These are phyloP conservation scores for Nyssa sinensis DNA, from an alignment of 148 eudicot species.

Conservation along the genomic window DNA sequence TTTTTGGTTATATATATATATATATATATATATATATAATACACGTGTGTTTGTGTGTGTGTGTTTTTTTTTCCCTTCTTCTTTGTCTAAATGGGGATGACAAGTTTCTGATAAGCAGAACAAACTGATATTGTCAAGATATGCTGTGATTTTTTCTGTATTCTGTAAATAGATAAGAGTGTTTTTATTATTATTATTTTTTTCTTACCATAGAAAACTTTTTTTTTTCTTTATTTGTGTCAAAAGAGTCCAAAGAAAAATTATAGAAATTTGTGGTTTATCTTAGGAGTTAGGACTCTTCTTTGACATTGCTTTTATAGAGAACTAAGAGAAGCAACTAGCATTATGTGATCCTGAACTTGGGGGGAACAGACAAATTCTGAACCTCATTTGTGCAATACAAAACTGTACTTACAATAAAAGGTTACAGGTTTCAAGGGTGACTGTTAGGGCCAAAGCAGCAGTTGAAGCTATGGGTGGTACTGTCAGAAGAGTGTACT, in stretches of 20 bases:
- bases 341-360: too few species aligned
- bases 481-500: conserved; percentile 83
- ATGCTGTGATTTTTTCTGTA: background rate
- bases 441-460: conserved; percentile 75
- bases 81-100: background rate
- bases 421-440: conserved; percentile 51
- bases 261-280: too few species aligned
- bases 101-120: background rate
- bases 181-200: background rate
- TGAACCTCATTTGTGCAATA: background rate
- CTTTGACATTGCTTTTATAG: too few species aligned
- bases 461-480: conserved; percentile 96
- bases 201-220: too few species aligned
- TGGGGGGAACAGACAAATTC: too few species aligned
- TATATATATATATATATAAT: too few species aligned
- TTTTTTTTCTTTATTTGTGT: too few species aligned
- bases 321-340: too few species aligned
- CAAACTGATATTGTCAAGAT: background rate
- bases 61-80: background rate
- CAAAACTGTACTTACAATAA: background rate
- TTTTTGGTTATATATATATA: too few species aligned
- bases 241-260: too few species aligned
- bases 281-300: too few species aligned
- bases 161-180: background rate
- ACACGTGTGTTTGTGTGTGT: too few species aligned